Conservation (phyloP, 169 alveolate species). For the Miamiensis avidus region DNA sequence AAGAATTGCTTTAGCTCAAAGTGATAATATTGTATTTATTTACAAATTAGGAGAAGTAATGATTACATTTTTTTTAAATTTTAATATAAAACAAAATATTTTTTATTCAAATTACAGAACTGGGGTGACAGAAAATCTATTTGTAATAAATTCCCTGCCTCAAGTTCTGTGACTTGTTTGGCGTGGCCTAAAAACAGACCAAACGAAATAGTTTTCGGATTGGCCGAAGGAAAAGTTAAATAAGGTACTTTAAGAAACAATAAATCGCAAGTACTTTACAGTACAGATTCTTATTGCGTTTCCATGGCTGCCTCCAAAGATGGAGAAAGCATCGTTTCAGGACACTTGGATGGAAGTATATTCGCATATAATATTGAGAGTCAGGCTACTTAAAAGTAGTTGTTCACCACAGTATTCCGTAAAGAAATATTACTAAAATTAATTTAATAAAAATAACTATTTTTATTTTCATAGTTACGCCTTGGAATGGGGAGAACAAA, state of each 20-base stretch:
- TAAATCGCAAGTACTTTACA: slow-evolving; percentile 70
- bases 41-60: slow-evolving; percentile 86
- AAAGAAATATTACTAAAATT: neutral
- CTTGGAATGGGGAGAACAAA: slow-evolving; percentile 88
- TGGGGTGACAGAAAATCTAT: slow-evolving; percentile 91
- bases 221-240: slow-evolving; percentile 92
- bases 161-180: slow-evolving; percentile 90
- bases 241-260: neutral
- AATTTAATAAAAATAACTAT: slow-evolving; percentile 55
- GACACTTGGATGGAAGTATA: slow-evolving; percentile 90
- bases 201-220: slow-evolving; percentile 88
- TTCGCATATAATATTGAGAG: slow-evolving; percentile 86
- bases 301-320: slow-evolving; percentile 83
- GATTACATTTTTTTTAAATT: too few relatives aligned
- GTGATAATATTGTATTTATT: slow-evolving; percentile 88
- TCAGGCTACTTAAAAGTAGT: slow-evolving; percentile 43
- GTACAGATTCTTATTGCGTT: slow-evolving; percentile 86
- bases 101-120: slow-evolving; percentile 1
- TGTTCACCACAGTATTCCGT: slow-evolving; percentile 7
- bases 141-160: slow-evolving; percentile 90
- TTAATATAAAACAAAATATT: neutral
- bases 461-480: slow-evolving; percentile 76
- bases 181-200: slow-evolving; percentile 89
- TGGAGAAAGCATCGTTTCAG: slow-evolving; percentile 88
- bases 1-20: slow-evolving; percentile 91